Evolutionary conservation across 345 rosid genomes (phyloP).

Genomic region (Mangifera indica): DNA sequence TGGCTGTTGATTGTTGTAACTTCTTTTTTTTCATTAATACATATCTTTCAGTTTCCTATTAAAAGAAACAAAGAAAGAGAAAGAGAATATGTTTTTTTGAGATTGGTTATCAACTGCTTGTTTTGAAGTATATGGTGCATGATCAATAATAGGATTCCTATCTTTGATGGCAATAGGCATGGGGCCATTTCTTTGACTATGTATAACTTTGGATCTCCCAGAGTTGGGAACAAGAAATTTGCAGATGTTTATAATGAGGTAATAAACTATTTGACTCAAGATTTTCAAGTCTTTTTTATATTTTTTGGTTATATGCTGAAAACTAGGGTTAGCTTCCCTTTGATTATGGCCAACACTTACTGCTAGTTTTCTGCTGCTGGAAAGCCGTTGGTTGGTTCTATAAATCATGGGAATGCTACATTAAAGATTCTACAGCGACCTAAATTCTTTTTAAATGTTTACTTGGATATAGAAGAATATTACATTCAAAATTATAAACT

Average conservation of each 20-base stretch:
- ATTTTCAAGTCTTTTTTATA: conserved; percentile 15
- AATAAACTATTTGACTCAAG: conserved; percentile 12
- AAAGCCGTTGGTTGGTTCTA: background rate
- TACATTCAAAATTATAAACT: too few species aligned
- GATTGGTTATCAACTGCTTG: background rate
- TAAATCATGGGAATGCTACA: conserved; percentile 1
- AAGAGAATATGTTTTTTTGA: too few species aligned
- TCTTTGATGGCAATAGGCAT: conserved; percentile 38
- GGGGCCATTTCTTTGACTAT: conserved; percentile 73
- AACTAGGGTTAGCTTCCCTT: conserved; percentile 3
- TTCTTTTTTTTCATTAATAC: too few species aligned
- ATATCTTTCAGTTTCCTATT: too few species aligned
- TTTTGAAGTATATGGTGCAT: background rate
- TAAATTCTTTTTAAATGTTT: too few species aligned
- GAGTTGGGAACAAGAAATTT: conserved; percentile 89
- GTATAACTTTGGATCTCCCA: conserved; percentile 98
- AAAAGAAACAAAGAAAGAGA: too few species aligned
- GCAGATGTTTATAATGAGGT: conserved; percentile 90
- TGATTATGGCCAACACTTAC: background rate
- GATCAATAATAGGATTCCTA: conserved; percentile 1
- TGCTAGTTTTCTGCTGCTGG: background rate
- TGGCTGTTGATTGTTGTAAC: too few species aligned
- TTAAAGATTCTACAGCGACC: background rate
- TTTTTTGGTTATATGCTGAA: conserved; percentile 5
- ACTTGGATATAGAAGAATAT: too few species aligned